Conservation (phyloP, 345 rosid genomes). For the Passiflora organensis region DNA sequence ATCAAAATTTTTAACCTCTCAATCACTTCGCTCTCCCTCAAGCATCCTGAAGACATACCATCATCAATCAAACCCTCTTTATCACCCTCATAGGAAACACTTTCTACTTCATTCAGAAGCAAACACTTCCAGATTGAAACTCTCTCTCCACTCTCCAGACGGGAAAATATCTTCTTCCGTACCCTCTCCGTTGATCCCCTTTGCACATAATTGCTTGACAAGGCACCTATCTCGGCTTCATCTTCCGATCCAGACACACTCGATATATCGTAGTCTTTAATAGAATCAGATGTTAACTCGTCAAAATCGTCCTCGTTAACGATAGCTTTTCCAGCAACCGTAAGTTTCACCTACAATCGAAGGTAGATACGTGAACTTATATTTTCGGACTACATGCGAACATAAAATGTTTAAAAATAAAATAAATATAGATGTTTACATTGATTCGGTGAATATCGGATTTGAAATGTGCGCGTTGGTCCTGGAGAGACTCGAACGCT, state of each 20-base stretch:
- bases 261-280: slow-evolving; percentile 73
- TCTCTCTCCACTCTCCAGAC: slow-evolving; percentile 61
- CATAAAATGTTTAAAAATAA: background rate
- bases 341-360: slow-evolving; percentile 61
- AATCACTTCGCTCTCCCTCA: slow-evolving; percentile 49
- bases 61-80: slow-evolving; percentile 14
- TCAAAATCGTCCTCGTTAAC: slow-evolving; percentile 85
- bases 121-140: slow-evolving; percentile 76
- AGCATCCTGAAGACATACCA: slow-evolving; percentile 10
- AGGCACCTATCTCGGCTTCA: slow-evolving; percentile 48
- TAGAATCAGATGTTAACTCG: slow-evolving; percentile 63
- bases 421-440: slow-evolving; percentile 27
- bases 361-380: background rate
- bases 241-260: slow-evolving; percentile 98
- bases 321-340: slow-evolving; percentile 66
- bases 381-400: background rate
- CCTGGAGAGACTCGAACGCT: slow-evolving; percentile 75
- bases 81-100: slow-evolving; percentile 37
- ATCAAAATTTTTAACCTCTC: slow-evolving; percentile 47
- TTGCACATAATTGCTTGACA: slow-evolving; percentile 17
- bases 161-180: slow-evolving; percentile 58
- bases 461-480: slow-evolving; percentile 88
- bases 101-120: slow-evolving; percentile 57
- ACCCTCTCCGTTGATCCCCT: slow-evolving; percentile 30
- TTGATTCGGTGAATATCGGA: slow-evolving; percentile 88